Base-by-base conservation (phyloP, 345 rosid species). In the Hibiscus tridactylites region DNA sequence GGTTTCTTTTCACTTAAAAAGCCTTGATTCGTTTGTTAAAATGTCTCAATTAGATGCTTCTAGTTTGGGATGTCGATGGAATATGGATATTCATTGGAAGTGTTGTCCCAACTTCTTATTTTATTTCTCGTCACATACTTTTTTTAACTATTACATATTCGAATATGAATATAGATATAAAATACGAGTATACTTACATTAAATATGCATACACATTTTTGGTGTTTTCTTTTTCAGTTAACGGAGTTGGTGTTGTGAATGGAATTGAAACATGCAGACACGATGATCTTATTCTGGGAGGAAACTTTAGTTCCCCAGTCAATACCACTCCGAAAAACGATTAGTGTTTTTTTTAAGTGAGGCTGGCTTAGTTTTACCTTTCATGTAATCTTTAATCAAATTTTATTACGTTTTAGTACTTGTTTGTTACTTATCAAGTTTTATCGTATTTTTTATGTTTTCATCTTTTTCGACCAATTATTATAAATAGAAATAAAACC, bases 231-330 rank as follows among this genome's bases (percentile, higher is more conserved):
- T 52, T 67, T 67, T 21, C 71, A 67, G 71, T 21, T 21, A 65
- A 64, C 9, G 66, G 44, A 61, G 33, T 59, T 44, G 49, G 49
- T 61, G 12, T 37, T 15, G 65, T 63, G 10, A 63, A 19, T 15
- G 39, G 71, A 47, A 42, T 67, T 28, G 71, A 67, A 16, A 67
- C 71, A 28, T 67, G 71, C 71, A 67, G 71, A 49, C 71, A 49
- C 26, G 42, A 49, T 1, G 58, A 67, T 4, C 28, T 29, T 9
- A 68, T 68, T 31, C 61, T 68, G n/a, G 19, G 42, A 68, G 61
- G n/a, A 33, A 31, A 17, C 61, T 19, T 52, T 31, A 47, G 60
- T 52, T 53, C 8, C 29, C 47, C 61, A 52, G 33, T 68, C 10
- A 29, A n/a, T 29, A 44, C 28, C 28, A 68, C 37, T 68, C 15